Conservation (phyloP, 345 rosid species). For the Eucalyptus decipiens region DNA sequence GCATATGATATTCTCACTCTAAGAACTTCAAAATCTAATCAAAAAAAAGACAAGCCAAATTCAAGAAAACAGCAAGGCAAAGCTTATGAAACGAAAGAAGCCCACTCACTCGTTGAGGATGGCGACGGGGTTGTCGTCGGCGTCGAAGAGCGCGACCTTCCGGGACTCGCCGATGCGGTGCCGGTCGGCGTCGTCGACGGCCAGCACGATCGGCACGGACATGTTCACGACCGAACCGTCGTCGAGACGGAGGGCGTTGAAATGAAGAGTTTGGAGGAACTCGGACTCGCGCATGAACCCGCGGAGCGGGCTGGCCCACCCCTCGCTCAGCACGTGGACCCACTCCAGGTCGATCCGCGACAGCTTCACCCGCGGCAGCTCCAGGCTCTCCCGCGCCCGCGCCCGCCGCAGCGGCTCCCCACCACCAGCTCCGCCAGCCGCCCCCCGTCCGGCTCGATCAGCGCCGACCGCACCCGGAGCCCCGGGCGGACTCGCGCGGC, state of each 20-base stretch:
- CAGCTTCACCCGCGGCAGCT: constrained; percentile 56
- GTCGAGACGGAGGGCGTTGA: constrained; percentile 82
- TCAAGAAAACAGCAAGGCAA: too few relatives aligned
- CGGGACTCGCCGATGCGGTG: constrained; percentile 51
- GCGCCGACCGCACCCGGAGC: constrained; percentile 2
- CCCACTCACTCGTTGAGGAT: constrained; percentile 70
- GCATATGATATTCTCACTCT: neutral
- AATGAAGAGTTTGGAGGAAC: constrained; percentile 99
- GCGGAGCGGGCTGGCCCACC: constrained; percentile 94
- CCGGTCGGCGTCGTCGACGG: constrained; percentile 69
- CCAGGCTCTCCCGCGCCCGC: constrained; percentile 49
- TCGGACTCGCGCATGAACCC: constrained; percentile 99
- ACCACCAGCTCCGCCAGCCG: constrained; percentile 64
- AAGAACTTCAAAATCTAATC: neutral
- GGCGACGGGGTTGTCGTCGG: constrained; percentile 50
- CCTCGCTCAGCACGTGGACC: constrained; percentile 98
- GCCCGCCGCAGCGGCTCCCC: constrained; percentile 34
- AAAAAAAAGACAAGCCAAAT: neutral
- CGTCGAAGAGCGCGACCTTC: constrained; percentile 69
- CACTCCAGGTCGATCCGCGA: constrained; percentile 68
- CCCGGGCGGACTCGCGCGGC: neutral
- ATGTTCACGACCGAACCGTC: constrained; percentile 92
- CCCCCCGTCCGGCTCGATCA: constrained; percentile 93
- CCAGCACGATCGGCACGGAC: constrained; percentile 95
- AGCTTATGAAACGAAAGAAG: neutral